Conservation (phyloP, 2,329 filamentous ascomycete genomes). For the Microsporum ferrugineum region DNA sequence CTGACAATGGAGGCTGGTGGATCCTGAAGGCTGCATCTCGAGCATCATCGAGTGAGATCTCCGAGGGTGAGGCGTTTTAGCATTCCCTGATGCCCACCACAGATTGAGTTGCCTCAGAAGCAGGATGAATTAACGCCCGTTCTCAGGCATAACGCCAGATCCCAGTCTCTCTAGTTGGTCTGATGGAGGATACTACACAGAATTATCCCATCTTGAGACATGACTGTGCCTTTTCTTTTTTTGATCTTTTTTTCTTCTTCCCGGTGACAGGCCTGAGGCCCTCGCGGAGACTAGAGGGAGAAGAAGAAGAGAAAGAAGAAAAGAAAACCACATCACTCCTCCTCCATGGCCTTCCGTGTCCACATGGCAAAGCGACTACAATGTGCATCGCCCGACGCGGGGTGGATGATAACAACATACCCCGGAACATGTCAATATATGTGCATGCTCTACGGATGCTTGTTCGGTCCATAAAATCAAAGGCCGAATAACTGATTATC, state of each 20-base stretch:
- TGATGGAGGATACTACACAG: background rate
- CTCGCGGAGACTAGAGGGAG: background rate
- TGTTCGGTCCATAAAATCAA: background rate
- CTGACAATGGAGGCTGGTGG: conserved; percentile 3
- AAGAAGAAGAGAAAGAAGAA: background rate
- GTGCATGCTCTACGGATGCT: background rate
- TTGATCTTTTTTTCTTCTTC: background rate
- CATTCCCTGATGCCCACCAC: background rate
- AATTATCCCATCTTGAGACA: background rate
- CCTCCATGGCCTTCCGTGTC: background rate
- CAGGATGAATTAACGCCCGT: background rate
- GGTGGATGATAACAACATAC: background rate
- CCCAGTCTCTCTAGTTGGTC: background rate
- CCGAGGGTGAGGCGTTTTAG: conserved; percentile 2
- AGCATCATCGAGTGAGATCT: background rate
- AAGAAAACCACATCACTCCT: background rate
- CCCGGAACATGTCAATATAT: background rate
- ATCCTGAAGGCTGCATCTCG: background rate
- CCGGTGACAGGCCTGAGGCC: background rate
- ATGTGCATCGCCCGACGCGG: background rate
- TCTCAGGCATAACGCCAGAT: background rate
- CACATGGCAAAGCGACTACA: conserved; percentile 1
- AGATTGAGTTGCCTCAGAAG: background rate
- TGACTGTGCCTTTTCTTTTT: background rate
- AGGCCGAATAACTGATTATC: background rate